Base-by-base conservation (phyloP, 495 filamentous ascomycete genomes). In the Pseudoneurospora amorphoporcata region DNA sequence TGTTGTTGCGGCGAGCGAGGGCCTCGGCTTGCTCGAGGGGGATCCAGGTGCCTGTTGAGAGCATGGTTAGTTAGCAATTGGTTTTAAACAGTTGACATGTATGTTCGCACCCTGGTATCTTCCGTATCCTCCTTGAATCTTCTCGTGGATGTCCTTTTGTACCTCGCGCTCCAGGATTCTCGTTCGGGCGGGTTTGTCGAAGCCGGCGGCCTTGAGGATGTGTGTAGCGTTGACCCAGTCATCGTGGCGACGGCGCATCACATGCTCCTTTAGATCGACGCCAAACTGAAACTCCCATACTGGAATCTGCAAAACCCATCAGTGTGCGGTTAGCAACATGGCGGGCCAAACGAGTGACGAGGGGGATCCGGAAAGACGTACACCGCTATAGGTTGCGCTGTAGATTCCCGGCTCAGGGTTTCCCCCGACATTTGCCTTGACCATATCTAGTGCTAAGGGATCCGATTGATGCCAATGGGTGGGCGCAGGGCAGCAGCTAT, bases 121-220 rank as follows among this genome's bases (percentile, higher is more conserved):
- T 70, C 95, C 95, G 81, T 98, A 99, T 32, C 95, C 95, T 73
- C 95, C 95, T 77, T 99, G 95, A 3, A 99, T 92, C 82, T 99
- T 99, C 82, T 98, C 95, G 82, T 99, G 95, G 9, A 90, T 85
- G 10, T 94, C 95, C 80, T 97, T 97, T 79, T 99, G 95, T 1
- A 99, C 95, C 75, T 99, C 96, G 68, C 96, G 88, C 83, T 99
- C 95, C 17, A 99, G 88, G 71, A 99, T 97, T 73, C 95, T 85
- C 39, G 95, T 99, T 76, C 95, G 87, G 14, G 94, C 92, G 8
- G 95, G 95, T 82, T 99, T 99, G 75, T 87, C 85, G 65, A 88
- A 87, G 40, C 86, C 85, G 45, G 85, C 83, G 19, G 83, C 92
- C 81, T 98, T 98, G 68, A 97, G 83, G 70, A 97, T 97, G 79